These are phyloP conservation scores for Exobasidium cylindrosporum DNA, from an alignment of 1,284 basidiomycete species.

Conservation along the genomic window DNA sequence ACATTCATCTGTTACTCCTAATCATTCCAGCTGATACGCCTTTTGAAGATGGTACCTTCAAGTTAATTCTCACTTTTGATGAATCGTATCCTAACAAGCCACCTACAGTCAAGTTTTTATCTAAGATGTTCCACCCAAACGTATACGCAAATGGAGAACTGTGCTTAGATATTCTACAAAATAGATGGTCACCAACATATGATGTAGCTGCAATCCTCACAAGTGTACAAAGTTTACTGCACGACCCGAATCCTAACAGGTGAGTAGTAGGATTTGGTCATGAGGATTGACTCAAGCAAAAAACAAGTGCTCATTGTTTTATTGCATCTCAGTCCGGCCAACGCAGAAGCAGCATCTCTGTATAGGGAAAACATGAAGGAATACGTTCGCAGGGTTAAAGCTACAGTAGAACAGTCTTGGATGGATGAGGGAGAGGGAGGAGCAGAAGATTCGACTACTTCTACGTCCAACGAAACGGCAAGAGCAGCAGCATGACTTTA, in stretches of 20 bases:
- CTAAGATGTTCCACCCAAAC: slow-evolving; percentile 98
- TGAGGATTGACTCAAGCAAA: background rate
- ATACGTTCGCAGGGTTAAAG: slow-evolving; percentile 85
- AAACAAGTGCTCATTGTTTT: background rate
- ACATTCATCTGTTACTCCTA: slow-evolving; percentile 8
- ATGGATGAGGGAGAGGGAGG: slow-evolving; percentile 46
- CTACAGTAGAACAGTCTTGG: slow-evolving; percentile 57
- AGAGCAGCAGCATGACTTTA: background rate
- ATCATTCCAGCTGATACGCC: slow-evolving; percentile 78
- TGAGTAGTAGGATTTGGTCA: slow-evolving; percentile 45
- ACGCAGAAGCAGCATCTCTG: slow-evolving; percentile 91
- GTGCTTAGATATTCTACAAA: slow-evolving; percentile 95
- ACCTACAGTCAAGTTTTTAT: slow-evolving; percentile 92
- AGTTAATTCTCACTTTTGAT: slow-evolving; percentile 89
- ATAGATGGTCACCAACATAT: slow-evolving; percentile 96
- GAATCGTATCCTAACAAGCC: slow-evolving; percentile 98
- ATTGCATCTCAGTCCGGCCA: slow-evolving; percentile 73
- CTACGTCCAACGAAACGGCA: background rate
- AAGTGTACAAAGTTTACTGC: slow-evolving; percentile 86
- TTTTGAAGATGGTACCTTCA: slow-evolving; percentile 98
- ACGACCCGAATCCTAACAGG: slow-evolving; percentile 93
- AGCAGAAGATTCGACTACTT: slow-evolving; percentile 8
- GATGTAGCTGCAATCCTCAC: slow-evolving; percentile 97
- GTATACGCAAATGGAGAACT: slow-evolving; percentile 97
- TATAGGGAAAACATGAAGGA: slow-evolving; percentile 99